These are phyloP conservation scores for Laetiporus sulphureus DNA, from an alignment of 1,284 basidiomycete genomes.

Conservation along the genomic window DNA sequence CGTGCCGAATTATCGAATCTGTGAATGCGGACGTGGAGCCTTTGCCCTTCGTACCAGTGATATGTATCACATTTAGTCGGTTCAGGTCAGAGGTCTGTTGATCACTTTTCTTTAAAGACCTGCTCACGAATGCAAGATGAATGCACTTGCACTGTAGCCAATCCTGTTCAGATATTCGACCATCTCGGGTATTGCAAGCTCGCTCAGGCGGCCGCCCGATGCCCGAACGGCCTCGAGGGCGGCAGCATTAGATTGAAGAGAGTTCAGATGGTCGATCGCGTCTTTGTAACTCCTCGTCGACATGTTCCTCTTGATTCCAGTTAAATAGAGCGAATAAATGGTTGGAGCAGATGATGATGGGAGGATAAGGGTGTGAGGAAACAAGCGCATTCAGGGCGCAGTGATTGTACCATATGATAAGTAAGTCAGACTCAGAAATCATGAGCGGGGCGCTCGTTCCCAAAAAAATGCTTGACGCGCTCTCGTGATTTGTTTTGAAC, in stretches of 20 bases:
- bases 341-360: background rate
- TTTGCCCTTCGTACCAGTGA: conserved; percentile 99
- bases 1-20: conserved; percentile 65
- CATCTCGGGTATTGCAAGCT: conserved; percentile 84
- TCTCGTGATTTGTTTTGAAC: background rate
- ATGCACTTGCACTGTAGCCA: conserved; percentile 70
- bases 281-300: conserved; percentile 63
- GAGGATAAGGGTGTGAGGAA: background rate
- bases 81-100: conserved; percentile 78
- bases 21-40: conserved; percentile 95
- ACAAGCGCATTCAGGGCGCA: conserved; percentile 1
- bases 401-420: background rate
- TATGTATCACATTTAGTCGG: conserved; percentile 87
- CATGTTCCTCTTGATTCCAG: conserved; percentile 12
- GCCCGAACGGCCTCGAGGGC: conserved; percentile 81
- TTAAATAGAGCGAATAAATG: conserved; percentile 3
- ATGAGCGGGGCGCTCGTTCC: too few species aligned
- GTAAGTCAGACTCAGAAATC: too few species aligned
- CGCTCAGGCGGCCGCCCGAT: conserved; percentile 63
- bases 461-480: background rate
- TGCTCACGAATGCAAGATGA: conserved; percentile 5
- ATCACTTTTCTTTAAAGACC: conserved; percentile 9
- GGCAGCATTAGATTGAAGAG: conserved; percentile 92
- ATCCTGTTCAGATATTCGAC: conserved; percentile 84
- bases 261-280: conserved; percentile 85